These are phyloP conservation scores for Candida sanyaensis DNA, from an alignment of 1,139 yeast species.

Conservation along the genomic window DNA sequence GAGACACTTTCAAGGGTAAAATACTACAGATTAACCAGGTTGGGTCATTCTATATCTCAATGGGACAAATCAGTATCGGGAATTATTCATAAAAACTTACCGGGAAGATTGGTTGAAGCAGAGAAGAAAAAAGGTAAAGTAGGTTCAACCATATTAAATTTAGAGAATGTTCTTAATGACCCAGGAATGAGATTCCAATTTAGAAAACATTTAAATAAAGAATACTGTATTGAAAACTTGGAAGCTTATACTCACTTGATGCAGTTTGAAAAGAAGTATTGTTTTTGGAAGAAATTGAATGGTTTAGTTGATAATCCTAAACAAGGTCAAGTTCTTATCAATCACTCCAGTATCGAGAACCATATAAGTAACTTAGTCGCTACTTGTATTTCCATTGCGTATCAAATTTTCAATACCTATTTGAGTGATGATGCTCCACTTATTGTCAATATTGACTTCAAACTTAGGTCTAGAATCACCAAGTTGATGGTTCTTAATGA, in stretches of 20 bases:
- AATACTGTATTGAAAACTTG: conserved; percentile 74
- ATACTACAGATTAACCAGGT: conserved; percentile 10
- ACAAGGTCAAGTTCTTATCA: neutral
- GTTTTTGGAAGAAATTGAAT: conserved; percentile 17
- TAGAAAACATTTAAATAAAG: conserved; percentile 59
- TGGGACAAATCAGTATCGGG: conserved; percentile 9
- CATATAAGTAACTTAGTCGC: conserved; percentile 37
- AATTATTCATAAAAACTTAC: neutral
- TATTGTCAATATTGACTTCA: conserved; percentile 69
- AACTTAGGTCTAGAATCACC: conserved; percentile 51
- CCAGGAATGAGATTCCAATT: conserved; percentile 80
- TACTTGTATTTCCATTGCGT: conserved; percentile 55
- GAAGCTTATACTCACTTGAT: conserved; percentile 66
- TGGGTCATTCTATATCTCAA: conserved; percentile 12
- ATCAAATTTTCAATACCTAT: conserved; percentile 65
- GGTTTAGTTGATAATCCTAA: neutral
- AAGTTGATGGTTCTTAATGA: conserved; percentile 33
- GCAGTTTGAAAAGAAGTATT: conserved; percentile 32
- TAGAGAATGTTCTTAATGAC: conserved; percentile 60
- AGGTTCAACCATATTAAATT: conserved; percentile 14
- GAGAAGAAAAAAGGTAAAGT: neutral
- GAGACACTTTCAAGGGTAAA: conserved; percentile 1
- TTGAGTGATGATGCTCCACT: conserved; percentile 71
- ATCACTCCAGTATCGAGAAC: neutral
- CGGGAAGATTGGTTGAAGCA: neutral